Evolutionary conservation across 441 rosid genomes (phyloP).

Genomic region (Gossypium schwendimanii): DNA sequence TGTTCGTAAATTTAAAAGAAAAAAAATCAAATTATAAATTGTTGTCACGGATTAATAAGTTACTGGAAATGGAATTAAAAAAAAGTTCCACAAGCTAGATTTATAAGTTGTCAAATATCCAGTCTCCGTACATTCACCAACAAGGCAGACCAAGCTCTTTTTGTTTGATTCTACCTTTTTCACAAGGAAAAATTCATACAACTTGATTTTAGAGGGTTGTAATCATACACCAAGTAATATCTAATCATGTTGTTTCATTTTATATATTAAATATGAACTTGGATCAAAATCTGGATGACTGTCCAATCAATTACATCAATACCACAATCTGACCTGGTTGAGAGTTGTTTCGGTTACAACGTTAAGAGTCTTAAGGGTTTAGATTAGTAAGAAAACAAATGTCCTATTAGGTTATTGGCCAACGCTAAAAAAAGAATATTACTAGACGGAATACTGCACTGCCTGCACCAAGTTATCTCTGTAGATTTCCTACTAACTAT

Average conservation of each 20-base stretch:
- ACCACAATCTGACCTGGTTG: conserved; percentile 18
- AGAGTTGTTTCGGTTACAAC: conserved; percentile 14
- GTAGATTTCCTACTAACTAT: conserved; percentile 22
- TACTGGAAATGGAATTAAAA: not conserved
- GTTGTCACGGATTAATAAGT: not conserved
- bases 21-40: not conserved
- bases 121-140: not conserved
- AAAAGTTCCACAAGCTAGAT: not conserved
- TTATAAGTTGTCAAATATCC: not conserved
- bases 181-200: not conserved
- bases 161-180: not conserved
- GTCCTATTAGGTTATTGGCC: conserved; percentile 14
- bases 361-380: conserved; percentile 29
- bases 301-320: conserved; percentile 2
- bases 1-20: not conserved
- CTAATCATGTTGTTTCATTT: not conserved
- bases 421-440: conserved; percentile 17
- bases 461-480: not conserved
- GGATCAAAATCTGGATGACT: not conserved
- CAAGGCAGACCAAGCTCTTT: not conserved
- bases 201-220: not conserved
- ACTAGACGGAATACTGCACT: conserved; percentile 9
- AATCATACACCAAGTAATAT: not conserved
- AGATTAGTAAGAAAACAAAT: conserved; percentile 28
- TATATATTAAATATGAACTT: too few relatives aligned